Evolutionary conservation across 306 rosid genomes (phyloP), one percentile per base, ranked within the genome.

Genomic region (Parietaria judaica): DNA sequence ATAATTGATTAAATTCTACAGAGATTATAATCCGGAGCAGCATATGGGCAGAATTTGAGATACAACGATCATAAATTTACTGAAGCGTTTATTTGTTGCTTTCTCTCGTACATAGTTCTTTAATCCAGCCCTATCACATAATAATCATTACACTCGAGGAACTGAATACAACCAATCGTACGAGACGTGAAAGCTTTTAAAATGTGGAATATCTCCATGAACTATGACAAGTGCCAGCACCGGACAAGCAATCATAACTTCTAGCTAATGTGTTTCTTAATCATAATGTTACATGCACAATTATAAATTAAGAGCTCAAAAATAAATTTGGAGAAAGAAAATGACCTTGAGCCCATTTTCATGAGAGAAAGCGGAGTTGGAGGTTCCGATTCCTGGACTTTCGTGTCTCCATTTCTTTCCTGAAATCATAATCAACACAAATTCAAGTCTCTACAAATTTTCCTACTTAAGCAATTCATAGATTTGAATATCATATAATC

Each of bases 331-430:
- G 15, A 0, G 56, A 37, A 66, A 73, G 2, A 6, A 49, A 57
- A 53, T 44, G 57, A 94, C 99, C 99, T 86, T 61, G 78, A 82
- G 67, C 96, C 83, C 94, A 88, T 88, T 80, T 84, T 88, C 60
- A 76, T 23, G 68, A 88, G 67, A 68, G 95, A 76, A 80, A 81
- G 95, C 50, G 99, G 97, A 67, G 99, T 88, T 49, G 88, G 87
- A 71, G 97, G 97, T 76, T 94, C 99, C 38, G 95, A 86, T 57
- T 86, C 96, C 56, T 71, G 95, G 74, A 71, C 74, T 72, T 67
- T 92, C 31, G 76, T 76, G 16, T 86, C 94, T 23, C 86, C 86
- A 78, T 81, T 89, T 80, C 88, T 84, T 66, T 88, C 99, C 97
- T 94, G 79, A 61, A 72, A 76, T 60, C 67, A 65, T 48, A 70